phyloP scores from a whole-genome alignment of 202 grass and related monocot genomes.

The Eragrostis tef region DNA sequence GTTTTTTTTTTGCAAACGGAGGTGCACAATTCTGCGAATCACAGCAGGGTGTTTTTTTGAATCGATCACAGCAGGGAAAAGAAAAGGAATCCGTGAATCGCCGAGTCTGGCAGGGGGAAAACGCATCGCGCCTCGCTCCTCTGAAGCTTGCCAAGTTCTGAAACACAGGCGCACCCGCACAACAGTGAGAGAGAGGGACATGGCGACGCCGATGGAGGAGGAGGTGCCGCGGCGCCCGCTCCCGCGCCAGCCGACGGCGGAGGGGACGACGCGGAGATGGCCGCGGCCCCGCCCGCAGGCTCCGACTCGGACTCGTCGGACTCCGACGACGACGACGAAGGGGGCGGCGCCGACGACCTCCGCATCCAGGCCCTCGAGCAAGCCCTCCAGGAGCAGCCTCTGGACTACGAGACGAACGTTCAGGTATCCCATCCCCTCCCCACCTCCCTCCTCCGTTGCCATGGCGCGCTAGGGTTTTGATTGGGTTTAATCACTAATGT shows the following conservation, averaged over 20 bases:
- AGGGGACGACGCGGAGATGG: constrained; percentile 45
- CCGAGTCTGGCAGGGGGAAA: background rate
- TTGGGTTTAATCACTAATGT: constrained; percentile 25
- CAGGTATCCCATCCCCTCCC: constrained; percentile 50
- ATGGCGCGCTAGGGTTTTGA: constrained; percentile 39
- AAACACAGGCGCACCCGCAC: background rate
- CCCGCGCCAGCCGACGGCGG: constrained; percentile 9
- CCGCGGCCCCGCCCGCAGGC: background rate
- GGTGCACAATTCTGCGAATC: too few relatives aligned
- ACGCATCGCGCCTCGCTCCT: background rate
- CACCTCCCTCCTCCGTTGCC: background rate
- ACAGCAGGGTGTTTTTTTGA: background rate
- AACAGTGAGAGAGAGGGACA: background rate
- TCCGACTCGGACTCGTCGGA: constrained; percentile 56
- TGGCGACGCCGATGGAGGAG: constrained; percentile 63
- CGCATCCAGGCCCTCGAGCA: constrained; percentile 75
- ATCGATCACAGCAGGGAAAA: too few relatives aligned
- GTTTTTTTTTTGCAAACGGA: too few relatives aligned
- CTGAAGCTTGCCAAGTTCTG: background rate
- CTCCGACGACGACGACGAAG: constrained; percentile 60
- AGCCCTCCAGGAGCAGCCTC: constrained; percentile 63
- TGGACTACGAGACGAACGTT: constrained; percentile 71
- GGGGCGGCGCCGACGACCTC: constrained; percentile 58
- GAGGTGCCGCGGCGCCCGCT: constrained; percentile 40
- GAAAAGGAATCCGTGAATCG: background rate